A percentile compares a stretch with the other conserved stretches of the same genome.
Evolutionary conservation across 768 basidiomycete species (phyloP).

Genomic region (Xerocomellus chrysenteron): DNA sequence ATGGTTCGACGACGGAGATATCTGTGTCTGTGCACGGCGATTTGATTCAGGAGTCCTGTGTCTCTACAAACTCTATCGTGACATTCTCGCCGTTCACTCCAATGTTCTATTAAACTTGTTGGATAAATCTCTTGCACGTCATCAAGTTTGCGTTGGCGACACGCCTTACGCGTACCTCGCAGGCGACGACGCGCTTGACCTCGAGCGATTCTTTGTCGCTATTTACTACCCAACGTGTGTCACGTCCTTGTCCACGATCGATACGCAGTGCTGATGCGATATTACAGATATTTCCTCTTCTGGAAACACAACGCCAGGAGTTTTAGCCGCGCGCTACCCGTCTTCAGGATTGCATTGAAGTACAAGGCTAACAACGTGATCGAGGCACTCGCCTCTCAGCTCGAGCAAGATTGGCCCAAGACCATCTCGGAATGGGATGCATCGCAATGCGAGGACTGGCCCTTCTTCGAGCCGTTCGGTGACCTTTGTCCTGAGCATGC

Average conservation of each 20-base stretch:
- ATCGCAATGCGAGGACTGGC: neutral
- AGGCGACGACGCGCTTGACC: conserved; percentile 1
- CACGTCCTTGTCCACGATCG: neutral
- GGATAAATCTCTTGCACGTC: neutral
- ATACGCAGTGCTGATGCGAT: neutral
- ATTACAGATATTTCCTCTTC: neutral
- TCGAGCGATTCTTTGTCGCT: conserved; percentile 5
- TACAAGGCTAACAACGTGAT: conserved; percentile 1
- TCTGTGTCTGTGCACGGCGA: conserved; percentile 1
- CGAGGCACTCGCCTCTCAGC: conserved; percentile 3
- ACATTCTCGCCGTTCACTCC: conserved; percentile 3
- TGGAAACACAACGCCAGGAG: conserved; percentile 1
- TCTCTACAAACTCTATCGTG: conserved; percentile 7
- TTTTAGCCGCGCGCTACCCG: neutral
- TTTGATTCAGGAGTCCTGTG: conserved; percentile 2
- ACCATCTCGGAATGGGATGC: conserved; percentile 6
- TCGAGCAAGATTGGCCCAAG: conserved; percentile 9
- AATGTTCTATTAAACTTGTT: neutral
- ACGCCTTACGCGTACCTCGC: neutral
- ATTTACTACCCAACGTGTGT: conserved; percentile 1
- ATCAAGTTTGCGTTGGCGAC: neutral
- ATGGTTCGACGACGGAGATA: conserved; percentile 9
- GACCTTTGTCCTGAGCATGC: neutral
- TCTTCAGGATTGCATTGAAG: conserved; percentile 5
- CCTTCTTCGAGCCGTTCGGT: neutral